phyloP scores from a whole-genome alignment of 2,329 filamentous ascomycete species.

The Talaromyces sp. region DNA sequence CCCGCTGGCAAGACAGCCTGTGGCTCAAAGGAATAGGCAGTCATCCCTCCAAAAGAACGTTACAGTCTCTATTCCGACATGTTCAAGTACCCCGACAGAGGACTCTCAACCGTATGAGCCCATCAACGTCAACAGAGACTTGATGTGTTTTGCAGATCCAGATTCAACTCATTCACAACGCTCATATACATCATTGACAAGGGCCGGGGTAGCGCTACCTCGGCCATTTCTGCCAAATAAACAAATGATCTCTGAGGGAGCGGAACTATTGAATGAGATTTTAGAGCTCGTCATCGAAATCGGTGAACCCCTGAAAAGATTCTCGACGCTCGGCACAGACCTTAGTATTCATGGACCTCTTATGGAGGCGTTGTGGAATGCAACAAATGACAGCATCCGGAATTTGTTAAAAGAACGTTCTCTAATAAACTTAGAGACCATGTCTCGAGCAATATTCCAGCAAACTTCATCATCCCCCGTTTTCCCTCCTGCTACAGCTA shows the following conservation, averaged over 20 bases:
- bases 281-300: background rate
- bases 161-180: background rate
- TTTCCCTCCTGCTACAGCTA: background rate
- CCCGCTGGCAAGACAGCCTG: conserved; percentile 7
- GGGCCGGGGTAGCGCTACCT: background rate
- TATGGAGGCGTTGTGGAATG: background rate
- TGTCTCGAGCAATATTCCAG: background rate
- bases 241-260: background rate
- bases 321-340: background rate
- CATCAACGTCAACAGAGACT: background rate
- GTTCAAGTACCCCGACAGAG: background rate
- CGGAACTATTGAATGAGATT: background rate
- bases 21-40: background rate
- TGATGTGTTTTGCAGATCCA: conserved; percentile 4
- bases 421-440: background rate
- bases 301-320: background rate
- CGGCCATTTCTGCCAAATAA: background rate
- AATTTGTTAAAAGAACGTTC: background rate
- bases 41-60: background rate
- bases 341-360: background rate
- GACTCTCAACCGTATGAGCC: background rate
- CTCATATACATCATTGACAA: background rate
- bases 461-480: background rate
- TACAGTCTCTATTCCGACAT: background rate
- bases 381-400: background rate